Percentiles rank a stretch among this genome's conserved stretches.
Conservation (phyloP, 2,329 filamentous ascomycete species). For the Monascus ruber region DNA sequence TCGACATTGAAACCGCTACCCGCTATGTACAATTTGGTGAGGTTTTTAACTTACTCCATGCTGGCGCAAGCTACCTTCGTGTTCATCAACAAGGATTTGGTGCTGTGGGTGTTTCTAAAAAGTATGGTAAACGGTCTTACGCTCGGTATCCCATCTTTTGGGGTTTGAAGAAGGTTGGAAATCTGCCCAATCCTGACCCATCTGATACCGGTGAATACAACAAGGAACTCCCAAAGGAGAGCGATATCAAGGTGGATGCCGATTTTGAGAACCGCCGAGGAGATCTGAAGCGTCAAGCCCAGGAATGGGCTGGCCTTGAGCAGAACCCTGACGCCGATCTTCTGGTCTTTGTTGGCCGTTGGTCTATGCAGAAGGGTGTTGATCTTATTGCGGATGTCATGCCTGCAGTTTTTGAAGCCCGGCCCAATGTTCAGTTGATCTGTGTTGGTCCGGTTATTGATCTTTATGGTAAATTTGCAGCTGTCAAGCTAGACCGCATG, state of each 20-base stretch:
- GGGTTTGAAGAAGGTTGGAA: constrained; percentile 51
- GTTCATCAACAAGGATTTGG: constrained; percentile 58
- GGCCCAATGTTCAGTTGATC: constrained; percentile 50
- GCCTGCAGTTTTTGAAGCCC: constrained; percentile 49
- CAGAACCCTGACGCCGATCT: constrained; percentile 52
- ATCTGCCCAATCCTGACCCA: constrained; percentile 55
- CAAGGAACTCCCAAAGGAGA: constrained; percentile 40
- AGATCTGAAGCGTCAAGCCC: constrained; percentile 48
- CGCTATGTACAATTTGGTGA: constrained; percentile 58
- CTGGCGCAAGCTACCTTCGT: constrained; percentile 54
- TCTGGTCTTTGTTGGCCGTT: constrained; percentile 57
- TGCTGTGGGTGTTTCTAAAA: constrained; percentile 56
- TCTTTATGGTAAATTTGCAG: constrained; percentile 57
- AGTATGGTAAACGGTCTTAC: constrained; percentile 56
- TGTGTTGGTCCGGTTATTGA: constrained; percentile 56
- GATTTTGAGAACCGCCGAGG: constrained; percentile 44
- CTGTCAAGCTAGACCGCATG: constrained; percentile 51
- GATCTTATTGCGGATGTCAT: constrained; percentile 59
- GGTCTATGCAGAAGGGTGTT: constrained; percentile 59
- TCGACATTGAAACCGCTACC: constrained; percentile 44
- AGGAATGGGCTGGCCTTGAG: constrained; percentile 56
- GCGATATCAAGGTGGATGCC: constrained; percentile 41
- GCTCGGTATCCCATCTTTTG: constrained; percentile 60
- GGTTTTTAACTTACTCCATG: constrained; percentile 57
- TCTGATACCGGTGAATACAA: constrained; percentile 53